Percentiles rank a stretch among this genome's conserved stretches.
phyloP scores from a whole-genome alignment of 371 early-diverging fungal species.

The Actinomucor elegans region DNA sequence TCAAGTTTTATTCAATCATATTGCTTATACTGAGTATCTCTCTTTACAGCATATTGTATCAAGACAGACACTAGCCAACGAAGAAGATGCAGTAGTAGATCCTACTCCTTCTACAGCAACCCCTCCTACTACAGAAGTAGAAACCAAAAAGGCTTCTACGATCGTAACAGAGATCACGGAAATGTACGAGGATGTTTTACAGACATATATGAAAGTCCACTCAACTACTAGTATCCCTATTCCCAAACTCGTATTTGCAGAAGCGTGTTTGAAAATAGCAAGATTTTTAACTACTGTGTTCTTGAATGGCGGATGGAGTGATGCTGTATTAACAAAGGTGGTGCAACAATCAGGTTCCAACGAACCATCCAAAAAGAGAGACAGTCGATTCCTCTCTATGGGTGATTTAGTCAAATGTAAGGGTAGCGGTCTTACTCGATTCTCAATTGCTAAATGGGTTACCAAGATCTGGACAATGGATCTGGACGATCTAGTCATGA shows the following conservation, averaged over 20 bases:
- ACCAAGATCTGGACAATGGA: constrained; percentile 56
- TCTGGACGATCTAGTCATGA: constrained; percentile 52
- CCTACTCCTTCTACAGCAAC: background rate
- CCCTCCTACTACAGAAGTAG: constrained; percentile 1
- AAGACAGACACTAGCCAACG: constrained; percentile 2
- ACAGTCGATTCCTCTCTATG: constrained; percentile 6
- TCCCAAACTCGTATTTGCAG: constrained; percentile 40
- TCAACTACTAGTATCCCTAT: constrained; percentile 22
- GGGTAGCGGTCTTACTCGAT: constrained; percentile 31
- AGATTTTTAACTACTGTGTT: constrained; percentile 40
- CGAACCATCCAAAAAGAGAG: background rate
- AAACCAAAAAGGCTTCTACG: constrained; percentile 3
- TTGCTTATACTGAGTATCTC: background rate
- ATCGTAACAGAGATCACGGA: constrained; percentile 48
- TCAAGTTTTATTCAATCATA: no score
- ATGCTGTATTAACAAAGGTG: constrained; percentile 13
- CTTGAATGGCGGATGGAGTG: constrained; percentile 40
- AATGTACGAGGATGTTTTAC: constrained; percentile 48
- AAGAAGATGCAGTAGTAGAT: constrained; percentile 1
- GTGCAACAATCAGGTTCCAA: constrained; percentile 3
- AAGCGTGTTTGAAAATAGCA: constrained; percentile 49
- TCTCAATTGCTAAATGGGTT: constrained; percentile 66
- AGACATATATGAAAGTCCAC: constrained; percentile 52
- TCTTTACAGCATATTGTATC: constrained; percentile 18
- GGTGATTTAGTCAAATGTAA: constrained; percentile 17